Evolutionary conservation across 441 rosid species (phyloP).

Genomic region (Kokia cookei): DNA sequence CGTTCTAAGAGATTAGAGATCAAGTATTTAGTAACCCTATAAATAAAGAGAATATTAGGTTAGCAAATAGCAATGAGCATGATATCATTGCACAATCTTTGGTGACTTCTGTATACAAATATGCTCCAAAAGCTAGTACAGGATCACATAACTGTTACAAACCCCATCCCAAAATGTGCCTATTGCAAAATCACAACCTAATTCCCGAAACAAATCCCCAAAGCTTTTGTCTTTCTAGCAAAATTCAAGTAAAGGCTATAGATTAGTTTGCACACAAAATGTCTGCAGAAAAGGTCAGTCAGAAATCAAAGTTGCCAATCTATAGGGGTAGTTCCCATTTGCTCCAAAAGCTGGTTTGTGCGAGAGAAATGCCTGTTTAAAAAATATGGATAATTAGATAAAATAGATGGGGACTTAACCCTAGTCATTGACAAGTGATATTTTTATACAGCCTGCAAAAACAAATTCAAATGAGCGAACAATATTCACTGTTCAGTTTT

Average conservation of each 20-base stretch:
- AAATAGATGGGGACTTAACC: not conserved
- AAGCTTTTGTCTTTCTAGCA: conserved; percentile 6
- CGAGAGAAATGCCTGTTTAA: conserved; percentile 76
- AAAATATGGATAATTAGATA: not conserved
- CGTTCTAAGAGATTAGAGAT: not conserved
- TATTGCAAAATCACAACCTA: not conserved
- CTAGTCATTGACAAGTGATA: not conserved
- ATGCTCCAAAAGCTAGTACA: not conserved
- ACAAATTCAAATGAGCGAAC: not conserved
- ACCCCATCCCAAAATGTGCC: not conserved
- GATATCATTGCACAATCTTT: not conserved
- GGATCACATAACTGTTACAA: not conserved
- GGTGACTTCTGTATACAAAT: not conserved
- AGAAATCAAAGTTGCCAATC: conserved; percentile 74
- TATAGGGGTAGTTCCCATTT: conserved; percentile 52
- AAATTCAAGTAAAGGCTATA: not conserved
- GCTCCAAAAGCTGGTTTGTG: conserved; percentile 68
- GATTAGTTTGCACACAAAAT: not conserved
- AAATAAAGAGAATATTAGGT: not conserved
- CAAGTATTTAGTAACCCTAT: not conserved
- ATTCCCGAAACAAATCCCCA: not conserved
- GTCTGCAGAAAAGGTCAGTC: not conserved
- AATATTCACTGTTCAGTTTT: not conserved
- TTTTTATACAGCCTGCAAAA: not conserved
- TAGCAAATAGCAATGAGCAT: not conserved